Evolutionary conservation across 345 rosid species (phyloP), one percentile per base, ranked within the genome.

Genomic region (Dovyalis caffra): DNA sequence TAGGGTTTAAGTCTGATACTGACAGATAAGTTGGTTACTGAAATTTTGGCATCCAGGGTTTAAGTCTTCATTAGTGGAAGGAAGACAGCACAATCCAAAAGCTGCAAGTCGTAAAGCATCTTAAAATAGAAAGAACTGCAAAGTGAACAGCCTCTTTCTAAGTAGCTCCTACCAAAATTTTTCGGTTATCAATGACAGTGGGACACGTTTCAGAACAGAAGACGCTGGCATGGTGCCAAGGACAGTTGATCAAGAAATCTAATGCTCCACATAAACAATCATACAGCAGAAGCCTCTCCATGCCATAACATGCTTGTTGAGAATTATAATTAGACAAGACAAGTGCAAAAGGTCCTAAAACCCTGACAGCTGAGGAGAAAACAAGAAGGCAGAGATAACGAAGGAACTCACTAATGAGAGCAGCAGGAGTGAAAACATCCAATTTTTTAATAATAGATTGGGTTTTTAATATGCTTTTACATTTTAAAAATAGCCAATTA

Each of bases 351-450:
- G 71, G 68, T 43, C 34, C 72, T 64, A 73, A 77, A 45, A 61
- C 43, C 31, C 64, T 58, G 37, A 45, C 20, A 69, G 28, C 29
- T 51, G 57, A 63, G 53, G 63, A 45, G 31, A 43, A 35, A 71
- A 72, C 72, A 68, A 66, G 57, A 70, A 69, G 66, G n/a, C 26
- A 56, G 60, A 74, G 78, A 68, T 77, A 61, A 64, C 53, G 28
- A 40, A 77, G 76, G 64, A 77, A 82, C 90, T 89, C 85, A 93
- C 97, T 86, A 64, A 87, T 86, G 77, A 93, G 85, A 58, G 87
- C 79, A 21, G 81, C 56, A 23, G 93, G 92, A 73, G 85, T 76
- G 43, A 80, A 78, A 76, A 78, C 70, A 65, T 67, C 72, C 43
- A 84, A 85, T n/a, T n/a, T n/a, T n/a, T n/a, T n/a, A n/a, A n/a